These are phyloP conservation scores for Rhodotorula paludigena DNA, from an alignment of 768 basidiomycete genomes.

Conservation along the genomic window DNA sequence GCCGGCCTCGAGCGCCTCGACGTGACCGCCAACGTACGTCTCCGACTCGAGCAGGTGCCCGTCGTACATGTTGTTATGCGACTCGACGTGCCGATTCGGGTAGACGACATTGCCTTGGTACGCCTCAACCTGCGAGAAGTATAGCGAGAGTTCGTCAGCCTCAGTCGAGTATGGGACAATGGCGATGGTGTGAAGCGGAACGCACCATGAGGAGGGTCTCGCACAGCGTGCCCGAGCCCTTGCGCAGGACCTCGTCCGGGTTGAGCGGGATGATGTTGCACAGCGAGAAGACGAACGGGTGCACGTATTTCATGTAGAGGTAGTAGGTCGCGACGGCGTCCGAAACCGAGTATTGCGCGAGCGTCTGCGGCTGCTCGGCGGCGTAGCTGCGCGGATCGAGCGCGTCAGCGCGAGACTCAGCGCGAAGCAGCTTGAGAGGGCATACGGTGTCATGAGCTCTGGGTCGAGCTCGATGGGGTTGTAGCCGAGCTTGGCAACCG, in stretches of 20 bases:
- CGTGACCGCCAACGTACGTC: conserved; percentile 97
- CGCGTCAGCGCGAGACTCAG: background rate
- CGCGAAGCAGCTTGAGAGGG: background rate
- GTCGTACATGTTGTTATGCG: conserved; percentile 84
- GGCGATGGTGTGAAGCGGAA: background rate
- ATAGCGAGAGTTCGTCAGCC: background rate
- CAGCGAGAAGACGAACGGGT: conserved; percentile 97
- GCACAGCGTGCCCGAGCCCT: conserved; percentile 93
- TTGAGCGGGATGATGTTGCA: conserved; percentile 98
- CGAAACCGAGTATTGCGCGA: conserved; percentile 97
- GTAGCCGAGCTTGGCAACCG: conserved; percentile 90
- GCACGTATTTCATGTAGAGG: conserved; percentile 99
- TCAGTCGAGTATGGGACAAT: background rate
- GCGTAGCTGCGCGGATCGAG: conserved; percentile 65
- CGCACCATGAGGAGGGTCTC: conserved; percentile 95
- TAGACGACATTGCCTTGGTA: conserved; percentile 87
- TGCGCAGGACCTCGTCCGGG: conserved; percentile 91
- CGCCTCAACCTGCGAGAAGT: conserved; percentile 73
- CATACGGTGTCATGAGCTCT: conserved; percentile 97
- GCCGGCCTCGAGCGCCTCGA: conserved; percentile 95
- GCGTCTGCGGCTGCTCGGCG: conserved; percentile 83
- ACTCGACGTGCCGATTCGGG: conserved; percentile 95
- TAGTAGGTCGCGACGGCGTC: conserved; percentile 99
- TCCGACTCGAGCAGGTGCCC: conserved; percentile 95
- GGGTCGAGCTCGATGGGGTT: conserved; percentile 96